A percentile compares a stretch with the other conserved stretches of the same genome.
phyloP scores from a whole-genome alignment of 257 asterid genomes.

The Gardenia jasminoides region DNA sequence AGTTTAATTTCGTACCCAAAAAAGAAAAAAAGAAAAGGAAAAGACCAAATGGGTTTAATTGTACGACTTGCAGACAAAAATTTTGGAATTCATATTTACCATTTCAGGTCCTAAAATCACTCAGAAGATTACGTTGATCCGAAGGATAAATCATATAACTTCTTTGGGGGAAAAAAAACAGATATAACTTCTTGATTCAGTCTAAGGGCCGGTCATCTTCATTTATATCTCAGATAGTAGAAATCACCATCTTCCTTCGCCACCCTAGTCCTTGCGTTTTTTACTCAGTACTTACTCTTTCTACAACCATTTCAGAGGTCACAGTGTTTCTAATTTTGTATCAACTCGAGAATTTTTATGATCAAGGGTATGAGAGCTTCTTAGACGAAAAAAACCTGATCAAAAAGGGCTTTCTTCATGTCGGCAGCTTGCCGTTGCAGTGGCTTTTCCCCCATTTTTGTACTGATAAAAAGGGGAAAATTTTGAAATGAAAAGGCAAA shows the following conservation, averaged over 20 bases:
- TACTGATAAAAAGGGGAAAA: not conserved
- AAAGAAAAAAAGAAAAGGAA: no score
- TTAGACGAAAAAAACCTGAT: slow-evolving; percentile 39
- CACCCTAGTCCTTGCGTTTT: no score
- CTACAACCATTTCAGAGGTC: no score
- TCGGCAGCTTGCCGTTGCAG: slow-evolving; percentile 51
- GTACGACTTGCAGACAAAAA: not conserved
- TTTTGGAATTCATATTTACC: not conserved
- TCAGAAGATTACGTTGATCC: no score
- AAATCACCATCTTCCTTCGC: no score
- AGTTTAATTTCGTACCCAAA: no score
- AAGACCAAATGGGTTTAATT: not conserved
- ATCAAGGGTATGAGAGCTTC: not conserved
- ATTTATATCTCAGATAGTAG: no score
- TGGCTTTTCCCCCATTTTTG: slow-evolving; percentile 37
- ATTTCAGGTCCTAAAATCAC: not conserved
- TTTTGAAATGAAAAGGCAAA: not conserved
- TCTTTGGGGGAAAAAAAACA: not conserved
- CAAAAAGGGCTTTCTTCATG: slow-evolving; percentile 51
- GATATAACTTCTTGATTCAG: not conserved
- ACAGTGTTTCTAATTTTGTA: no score
- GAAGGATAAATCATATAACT: not conserved
- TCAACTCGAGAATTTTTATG: no score
- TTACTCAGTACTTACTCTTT: no score
- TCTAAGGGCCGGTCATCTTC: no score